Conservation (phyloP, 108 stramenopile species). For the Pseudonitzschia multiseries region DNA sequence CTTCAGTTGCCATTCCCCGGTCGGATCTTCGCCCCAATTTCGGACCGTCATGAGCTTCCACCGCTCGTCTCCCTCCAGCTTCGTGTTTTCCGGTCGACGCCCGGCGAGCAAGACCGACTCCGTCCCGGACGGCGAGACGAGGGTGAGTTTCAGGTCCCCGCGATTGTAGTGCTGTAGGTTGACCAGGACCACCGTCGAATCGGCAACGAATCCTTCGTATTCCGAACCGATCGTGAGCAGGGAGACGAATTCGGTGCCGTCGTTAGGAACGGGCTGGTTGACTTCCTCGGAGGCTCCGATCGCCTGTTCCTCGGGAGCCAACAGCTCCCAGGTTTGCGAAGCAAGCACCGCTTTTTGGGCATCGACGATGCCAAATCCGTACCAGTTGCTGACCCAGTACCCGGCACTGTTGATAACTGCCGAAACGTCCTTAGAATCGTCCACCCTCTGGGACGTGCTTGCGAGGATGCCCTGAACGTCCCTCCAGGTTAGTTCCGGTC, state of each 20-base stretch:
- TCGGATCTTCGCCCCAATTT: conserved; percentile 44
- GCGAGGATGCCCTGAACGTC: conserved; percentile 56
- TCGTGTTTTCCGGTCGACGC: conserved; percentile 25
- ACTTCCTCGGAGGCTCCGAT: conserved; percentile 19
- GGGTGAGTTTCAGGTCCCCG: conserved; percentile 38
- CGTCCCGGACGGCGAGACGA: conserved; percentile 39
- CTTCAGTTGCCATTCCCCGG: conserved; percentile 32
- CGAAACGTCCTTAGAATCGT: conserved; percentile 7
- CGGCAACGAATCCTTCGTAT: conserved; percentile 20
- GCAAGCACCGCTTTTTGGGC: conserved; percentile 34
- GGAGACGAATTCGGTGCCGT: conserved; percentile 1
- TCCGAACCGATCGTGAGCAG: neutral
- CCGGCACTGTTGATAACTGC: conserved; percentile 34
- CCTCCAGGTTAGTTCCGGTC: conserved; percentile 46
- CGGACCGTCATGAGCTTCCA: conserved; percentile 49
- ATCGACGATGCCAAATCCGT: conserved; percentile 59
- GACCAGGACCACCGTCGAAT: conserved; percentile 40
- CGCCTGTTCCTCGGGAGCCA: conserved; percentile 20
- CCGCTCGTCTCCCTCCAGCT: conserved; percentile 17
- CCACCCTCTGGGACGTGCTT: conserved; percentile 11
- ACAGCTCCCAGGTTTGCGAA: conserved; percentile 28
- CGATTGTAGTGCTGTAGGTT: conserved; percentile 33
- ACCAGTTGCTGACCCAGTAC: conserved; percentile 31
- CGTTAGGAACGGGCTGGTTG: conserved; percentile 7
- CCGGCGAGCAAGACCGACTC: conserved; percentile 36